Base-by-base conservation (phyloP, 1,284 basidiomycete species). In the Salmacisia buchloeana region DNA sequence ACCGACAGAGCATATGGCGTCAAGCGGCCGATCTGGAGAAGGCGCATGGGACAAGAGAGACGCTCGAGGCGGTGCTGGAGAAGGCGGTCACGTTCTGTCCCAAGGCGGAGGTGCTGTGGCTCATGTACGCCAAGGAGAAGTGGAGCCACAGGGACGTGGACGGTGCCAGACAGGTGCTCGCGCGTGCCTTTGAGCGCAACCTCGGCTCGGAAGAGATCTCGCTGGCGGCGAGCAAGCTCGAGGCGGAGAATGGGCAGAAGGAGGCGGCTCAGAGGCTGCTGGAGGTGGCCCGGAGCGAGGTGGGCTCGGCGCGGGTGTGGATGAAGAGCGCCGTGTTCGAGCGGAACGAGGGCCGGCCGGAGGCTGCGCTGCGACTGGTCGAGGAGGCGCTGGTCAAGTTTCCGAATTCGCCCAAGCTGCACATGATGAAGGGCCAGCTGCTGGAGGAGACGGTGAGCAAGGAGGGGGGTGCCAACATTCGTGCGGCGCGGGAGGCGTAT, bases 241-340 rank as follows among this genome's bases (percentile, higher is more conserved):
- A 97, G 74, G 89, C 92, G 0, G 92, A 96, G 83, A 94, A 94
- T 66, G 90, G 90, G 1, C 90, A 97, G 77, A 83, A 90, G 64
- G 86, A 84, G 18, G 92, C 91, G 12, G 94, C 94, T 0, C 83
- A 87, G 63, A 88, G 92, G 80, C 82, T 99, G 61, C 84, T 97
- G 64, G 86, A 89, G 61, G 88, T 94, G 68, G 94, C 94, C 6
- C 84, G 94, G 62, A 87, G 86, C 13, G 90, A 94, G 27, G 93
- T 94, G 0, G 89, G 91, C 73, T 94, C 93, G 0, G 88, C 93
- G 72, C 83, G 92, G 79, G 93, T 94, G 69, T 98, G 94, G 94
- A 91, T 97, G 90, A 98, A 98, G 81, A 92, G 90, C 4, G 93
- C 90, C 1, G 89, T 92, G 0, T 92, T 98, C 70, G 93, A 97